Percentiles rank a stretch among this genome's conserved stretches.
These are phyloP conservation scores for Eucalyptus tenuipes DNA, from an alignment of 345 rosid genomes.

Conservation along the genomic window DNA sequence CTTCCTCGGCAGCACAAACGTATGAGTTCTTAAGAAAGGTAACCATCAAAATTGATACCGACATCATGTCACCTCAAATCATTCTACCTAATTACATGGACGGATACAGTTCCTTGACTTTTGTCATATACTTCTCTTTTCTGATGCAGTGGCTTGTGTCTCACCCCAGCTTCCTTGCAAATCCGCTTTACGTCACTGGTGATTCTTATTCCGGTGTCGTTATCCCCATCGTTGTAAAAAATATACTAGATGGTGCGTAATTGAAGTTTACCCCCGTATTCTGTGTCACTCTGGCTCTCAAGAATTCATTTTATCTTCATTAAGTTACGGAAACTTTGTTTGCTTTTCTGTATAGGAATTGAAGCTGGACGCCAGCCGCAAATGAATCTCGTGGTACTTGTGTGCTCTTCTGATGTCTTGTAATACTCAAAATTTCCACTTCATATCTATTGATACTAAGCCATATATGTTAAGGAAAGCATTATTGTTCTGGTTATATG, in stretches of 20 bases:
- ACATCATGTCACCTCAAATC: neutral
- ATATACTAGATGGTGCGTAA: constrained; percentile 3
- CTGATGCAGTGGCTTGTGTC: constrained; percentile 12
- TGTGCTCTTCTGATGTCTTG: neutral
- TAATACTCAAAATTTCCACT: neutral
- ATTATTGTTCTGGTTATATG: neutral
- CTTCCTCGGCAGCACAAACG: neutral
- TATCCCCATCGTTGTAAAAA: neutral
- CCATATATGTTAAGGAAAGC: neutral
- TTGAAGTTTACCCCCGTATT: neutral
- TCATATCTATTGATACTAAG: neutral
- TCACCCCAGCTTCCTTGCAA: constrained; percentile 9
- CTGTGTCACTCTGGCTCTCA: neutral
- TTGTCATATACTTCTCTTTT: neutral
- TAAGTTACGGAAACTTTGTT: neutral
- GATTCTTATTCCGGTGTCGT: constrained; percentile 5
- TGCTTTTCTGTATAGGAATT: neutral
- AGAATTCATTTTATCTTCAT: neutral
- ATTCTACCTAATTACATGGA: neutral
- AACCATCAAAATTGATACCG: neutral
- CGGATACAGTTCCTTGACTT: neutral
- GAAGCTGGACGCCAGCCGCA: neutral
- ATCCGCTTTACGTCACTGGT: constrained; percentile 14
- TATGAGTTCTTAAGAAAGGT: neutral
- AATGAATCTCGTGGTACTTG: neutral